These are phyloP conservation scores for Pythium oligandrum DNA, from an alignment of 352 stramenopile genomes.

Conservation along the genomic window DNA sequence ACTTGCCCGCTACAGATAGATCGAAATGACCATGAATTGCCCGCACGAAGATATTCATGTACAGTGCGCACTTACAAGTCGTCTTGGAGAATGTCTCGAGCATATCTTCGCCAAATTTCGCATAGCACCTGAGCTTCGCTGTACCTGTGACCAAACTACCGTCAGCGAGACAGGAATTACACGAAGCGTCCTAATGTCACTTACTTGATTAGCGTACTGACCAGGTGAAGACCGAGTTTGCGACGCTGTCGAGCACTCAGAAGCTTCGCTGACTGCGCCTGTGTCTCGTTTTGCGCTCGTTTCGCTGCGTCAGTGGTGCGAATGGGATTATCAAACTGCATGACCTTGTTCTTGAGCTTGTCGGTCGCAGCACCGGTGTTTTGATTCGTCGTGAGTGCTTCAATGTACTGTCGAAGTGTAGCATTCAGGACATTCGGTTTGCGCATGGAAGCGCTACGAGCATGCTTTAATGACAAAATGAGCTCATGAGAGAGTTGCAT, in stretches of 20 bases:
- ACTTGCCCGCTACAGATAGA: slow-evolving; percentile 2
- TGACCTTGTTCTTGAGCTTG: slow-evolving; percentile 75
- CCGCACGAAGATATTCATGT: slow-evolving; percentile 3
- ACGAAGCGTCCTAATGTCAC: slow-evolving; percentile 2
- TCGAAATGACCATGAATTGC: neutral
- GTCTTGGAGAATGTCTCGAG: slow-evolving; percentile 38
- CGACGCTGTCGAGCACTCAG: slow-evolving; percentile 60
- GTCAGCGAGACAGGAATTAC: neutral
- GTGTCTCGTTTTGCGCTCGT: slow-evolving; percentile 21
- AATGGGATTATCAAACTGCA: slow-evolving; percentile 73
- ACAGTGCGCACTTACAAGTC: slow-evolving; percentile 30
- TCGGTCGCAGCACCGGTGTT: slow-evolving; percentile 21
- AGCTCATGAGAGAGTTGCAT: slow-evolving; percentile 6
- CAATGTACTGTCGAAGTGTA: slow-evolving; percentile 40
- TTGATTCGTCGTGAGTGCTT: slow-evolving; percentile 8
- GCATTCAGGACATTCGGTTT: slow-evolving; percentile 11
- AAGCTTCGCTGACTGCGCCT: slow-evolving; percentile 47
- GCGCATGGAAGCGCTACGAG: slow-evolving; percentile 8
- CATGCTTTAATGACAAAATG: slow-evolving; percentile 6
- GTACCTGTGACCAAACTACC: slow-evolving; percentile 16
- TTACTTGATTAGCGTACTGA: slow-evolving; percentile 44
- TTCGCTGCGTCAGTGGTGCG: slow-evolving; percentile 32
- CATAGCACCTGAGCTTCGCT: slow-evolving; percentile 54
- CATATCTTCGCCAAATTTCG: slow-evolving; percentile 62
- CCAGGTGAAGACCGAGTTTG: slow-evolving; percentile 46